Conservation (phyloP, 345 rosid species). For the Eucalyptus shirleyi region DNA sequence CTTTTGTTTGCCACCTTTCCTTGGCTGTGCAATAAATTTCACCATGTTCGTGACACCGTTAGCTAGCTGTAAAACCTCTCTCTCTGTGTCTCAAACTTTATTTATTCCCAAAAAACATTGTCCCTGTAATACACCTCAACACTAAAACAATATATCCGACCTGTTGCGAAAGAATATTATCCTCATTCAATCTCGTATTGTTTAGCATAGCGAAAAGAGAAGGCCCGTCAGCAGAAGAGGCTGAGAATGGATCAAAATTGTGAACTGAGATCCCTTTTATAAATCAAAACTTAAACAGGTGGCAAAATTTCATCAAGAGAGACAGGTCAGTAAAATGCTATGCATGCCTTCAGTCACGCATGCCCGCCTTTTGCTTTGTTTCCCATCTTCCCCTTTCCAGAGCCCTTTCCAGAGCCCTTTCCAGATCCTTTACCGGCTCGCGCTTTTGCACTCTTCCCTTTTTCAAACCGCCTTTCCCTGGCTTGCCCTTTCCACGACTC, state of each 20-base stretch:
- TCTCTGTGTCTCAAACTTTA: not conserved
- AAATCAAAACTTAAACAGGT: not conserved
- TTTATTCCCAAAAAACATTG: not conserved
- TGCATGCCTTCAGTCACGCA: not conserved
- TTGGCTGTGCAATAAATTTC: not conserved
- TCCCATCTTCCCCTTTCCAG: slow-evolving; percentile 30
- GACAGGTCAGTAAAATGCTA: not conserved
- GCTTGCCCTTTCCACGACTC: slow-evolving; percentile 34
- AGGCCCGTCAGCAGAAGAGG: not conserved
- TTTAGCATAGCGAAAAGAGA: not conserved
- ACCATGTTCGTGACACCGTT: not conserved
- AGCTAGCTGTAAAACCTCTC: not conserved
- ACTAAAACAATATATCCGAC: not conserved
- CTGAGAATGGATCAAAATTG: not conserved
- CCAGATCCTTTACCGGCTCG: slow-evolving; percentile 25
- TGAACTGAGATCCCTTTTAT: not conserved
- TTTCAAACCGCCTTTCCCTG: slow-evolving; percentile 38
- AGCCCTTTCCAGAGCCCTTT: slow-evolving; percentile 24
- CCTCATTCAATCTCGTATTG: not conserved
- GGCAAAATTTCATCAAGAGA: not conserved
- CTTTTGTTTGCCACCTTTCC: not conserved
- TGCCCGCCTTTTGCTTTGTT: slow-evolving; percentile 13
- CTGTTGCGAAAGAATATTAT: not conserved
- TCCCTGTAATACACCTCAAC: not conserved
- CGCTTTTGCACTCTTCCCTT: slow-evolving; percentile 32